A percentile compares a stretch with the other conserved stretches of the same genome.
Conservation (phyloP, 208 protist genomes). For the Leishmania martiniquensis region DNA sequence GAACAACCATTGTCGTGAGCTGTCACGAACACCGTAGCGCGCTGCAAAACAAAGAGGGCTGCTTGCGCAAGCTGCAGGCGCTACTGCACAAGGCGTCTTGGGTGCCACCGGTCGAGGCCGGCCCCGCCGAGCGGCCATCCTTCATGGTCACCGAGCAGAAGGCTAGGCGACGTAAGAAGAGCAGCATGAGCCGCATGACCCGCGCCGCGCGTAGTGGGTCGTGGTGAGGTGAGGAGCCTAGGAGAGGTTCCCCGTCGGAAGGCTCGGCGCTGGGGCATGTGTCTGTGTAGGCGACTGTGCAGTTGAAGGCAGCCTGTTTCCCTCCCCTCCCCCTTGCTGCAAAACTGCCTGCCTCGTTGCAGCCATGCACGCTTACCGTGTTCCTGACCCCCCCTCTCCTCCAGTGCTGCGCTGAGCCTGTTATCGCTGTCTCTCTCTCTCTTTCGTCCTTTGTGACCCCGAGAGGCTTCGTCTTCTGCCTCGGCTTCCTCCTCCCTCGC, state of each 20-base stretch:
- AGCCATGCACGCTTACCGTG: neutral
- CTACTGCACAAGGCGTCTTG: constrained; percentile 77
- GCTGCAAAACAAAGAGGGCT: constrained; percentile 79
- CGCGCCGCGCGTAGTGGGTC: constrained; percentile 41
- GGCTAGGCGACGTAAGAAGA: constrained; percentile 48
- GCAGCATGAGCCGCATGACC: constrained; percentile 54
- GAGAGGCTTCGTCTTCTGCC: neutral
- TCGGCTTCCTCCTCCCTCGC: too few relatives aligned
- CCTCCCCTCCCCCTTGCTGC: neutral
- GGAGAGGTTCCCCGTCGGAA: neutral
- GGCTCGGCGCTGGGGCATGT: neutral
- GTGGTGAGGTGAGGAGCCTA: constrained; percentile 31
- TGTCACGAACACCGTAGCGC: constrained; percentile 80
- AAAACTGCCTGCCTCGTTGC: neutral
- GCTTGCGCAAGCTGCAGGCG: constrained; percentile 56
- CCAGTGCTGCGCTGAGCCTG: neutral
- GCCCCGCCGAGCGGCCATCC: constrained; percentile 55
- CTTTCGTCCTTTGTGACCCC: neutral
- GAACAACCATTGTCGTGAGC: constrained; percentile 56
- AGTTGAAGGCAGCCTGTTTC: neutral
- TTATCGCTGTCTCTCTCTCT: neutral
- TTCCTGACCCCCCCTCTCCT: neutral
- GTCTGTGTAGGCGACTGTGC: too few relatives aligned
- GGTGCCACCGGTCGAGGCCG: constrained; percentile 66
- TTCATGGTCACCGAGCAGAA: constrained; percentile 56